Evolutionary conservation across 2,329 filamentous ascomycete genomes (phyloP).

Genomic region (Diaporthe citriasiana): DNA sequence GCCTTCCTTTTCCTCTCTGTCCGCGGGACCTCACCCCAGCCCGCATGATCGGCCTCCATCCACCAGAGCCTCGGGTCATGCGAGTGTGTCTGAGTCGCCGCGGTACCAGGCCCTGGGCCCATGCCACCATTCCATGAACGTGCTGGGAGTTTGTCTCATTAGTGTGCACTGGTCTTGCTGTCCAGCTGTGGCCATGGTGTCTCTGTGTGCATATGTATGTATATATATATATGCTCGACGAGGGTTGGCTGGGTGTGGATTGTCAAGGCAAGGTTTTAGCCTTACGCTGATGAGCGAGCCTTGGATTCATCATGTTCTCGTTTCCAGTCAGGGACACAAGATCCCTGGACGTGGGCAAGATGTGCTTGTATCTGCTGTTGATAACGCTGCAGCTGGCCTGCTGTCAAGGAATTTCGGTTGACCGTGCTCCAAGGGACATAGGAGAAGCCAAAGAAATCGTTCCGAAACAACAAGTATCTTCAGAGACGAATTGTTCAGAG

Average conservation of each 20-base stretch:
- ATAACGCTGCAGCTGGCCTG: slow-evolving; percentile 38
- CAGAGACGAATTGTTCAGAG: slow-evolving; percentile 4
- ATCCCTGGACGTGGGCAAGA: slow-evolving; percentile 5
- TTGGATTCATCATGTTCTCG: slow-evolving; percentile 8
- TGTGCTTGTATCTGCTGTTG: slow-evolving; percentile 39
- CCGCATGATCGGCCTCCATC: slow-evolving; percentile 10
- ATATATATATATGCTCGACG: slow-evolving; percentile 7
- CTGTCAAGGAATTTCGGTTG: slow-evolving; percentile 24
- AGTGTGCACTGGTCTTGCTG: background rate
- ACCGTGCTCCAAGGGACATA: background rate
- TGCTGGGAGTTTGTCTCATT: slow-evolving; percentile 29
- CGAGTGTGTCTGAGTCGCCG: slow-evolving; percentile 18
- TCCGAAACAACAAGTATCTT: background rate
- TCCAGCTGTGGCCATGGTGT: slow-evolving; percentile 4
- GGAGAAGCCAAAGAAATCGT: background rate
- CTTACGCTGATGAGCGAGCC: background rate
- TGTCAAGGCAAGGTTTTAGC: background rate
- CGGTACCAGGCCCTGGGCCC: background rate
- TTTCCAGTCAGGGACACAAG: slow-evolving; percentile 10
- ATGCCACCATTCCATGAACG: slow-evolving; percentile 34
- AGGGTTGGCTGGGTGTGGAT: background rate
- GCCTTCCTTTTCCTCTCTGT: background rate
- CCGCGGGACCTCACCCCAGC: background rate
- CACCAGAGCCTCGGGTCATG: slow-evolving; percentile 22
- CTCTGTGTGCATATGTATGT: background rate